Evolutionary conservation across 2,329 filamentous ascomycete species (phyloP).

Genomic region (Curvularia spicifera): DNA sequence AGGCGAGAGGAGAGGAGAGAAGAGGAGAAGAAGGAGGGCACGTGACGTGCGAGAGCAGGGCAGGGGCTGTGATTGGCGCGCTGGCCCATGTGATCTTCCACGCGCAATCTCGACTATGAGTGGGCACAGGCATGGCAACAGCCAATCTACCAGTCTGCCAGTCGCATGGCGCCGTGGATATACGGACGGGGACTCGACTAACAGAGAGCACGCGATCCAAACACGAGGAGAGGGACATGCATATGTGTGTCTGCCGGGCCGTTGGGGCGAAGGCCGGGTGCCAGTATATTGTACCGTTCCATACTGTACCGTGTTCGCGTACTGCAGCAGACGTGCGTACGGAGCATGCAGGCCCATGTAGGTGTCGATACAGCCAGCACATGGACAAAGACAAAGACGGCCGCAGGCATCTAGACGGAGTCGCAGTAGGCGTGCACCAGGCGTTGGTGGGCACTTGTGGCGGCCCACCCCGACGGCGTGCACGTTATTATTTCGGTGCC

Average conservation of each 20-base stretch:
- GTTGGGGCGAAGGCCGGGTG: not conserved
- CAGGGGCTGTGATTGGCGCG: too few species aligned
- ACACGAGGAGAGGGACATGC: not conserved
- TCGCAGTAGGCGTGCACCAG: not conserved
- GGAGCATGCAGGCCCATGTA: too few species aligned
- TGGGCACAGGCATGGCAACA: constrained; percentile 7
- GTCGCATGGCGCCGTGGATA: not conserved
- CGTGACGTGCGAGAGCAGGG: not conserved
- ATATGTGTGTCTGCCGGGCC: not conserved
- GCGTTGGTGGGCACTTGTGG: not conserved
- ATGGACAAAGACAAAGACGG: too few species aligned
- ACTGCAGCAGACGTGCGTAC: too few species aligned
- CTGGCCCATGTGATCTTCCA: not conserved
- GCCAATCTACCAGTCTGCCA: constrained; percentile 11
- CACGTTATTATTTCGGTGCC: constrained; percentile 28
- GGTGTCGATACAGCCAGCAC: too few species aligned
- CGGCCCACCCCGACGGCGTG: not conserved
- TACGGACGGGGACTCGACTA: not conserved
- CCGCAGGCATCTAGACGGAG: too few species aligned
- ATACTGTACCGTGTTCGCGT: not conserved
- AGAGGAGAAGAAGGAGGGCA: not conserved
- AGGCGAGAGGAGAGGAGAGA: not conserved
- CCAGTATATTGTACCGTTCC: not conserved
- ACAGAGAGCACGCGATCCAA: not conserved
- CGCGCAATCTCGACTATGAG: constrained; percentile 6